Evolutionary conservation across 202 grass and related monocot species (phyloP), one percentile per base, ranked within the genome.

Genomic region (Setaria viridis): DNA sequence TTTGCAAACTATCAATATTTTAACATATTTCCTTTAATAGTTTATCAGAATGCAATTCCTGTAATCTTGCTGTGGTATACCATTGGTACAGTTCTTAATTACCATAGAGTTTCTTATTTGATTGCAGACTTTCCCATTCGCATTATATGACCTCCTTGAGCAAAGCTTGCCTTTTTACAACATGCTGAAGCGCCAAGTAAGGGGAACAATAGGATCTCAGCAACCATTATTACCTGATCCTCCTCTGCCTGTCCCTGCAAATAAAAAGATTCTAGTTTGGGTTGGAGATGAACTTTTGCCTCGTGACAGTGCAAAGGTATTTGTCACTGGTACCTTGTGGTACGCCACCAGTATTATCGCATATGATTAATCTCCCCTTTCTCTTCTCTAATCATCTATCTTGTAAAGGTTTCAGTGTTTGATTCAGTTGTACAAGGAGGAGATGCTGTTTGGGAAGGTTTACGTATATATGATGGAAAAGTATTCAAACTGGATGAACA

Each of bases 371-470:
- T 82, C 20, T 85, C 59, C 25, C 37, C 10, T 11, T 86, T 74
- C 15, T 70, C 90, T 68, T 77, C 32, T 87, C 74, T 89, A 78
- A 87, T 58, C 33, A 70, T 91, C 14, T 84, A 65, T 45, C 30
- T 74, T 72, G 82, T 92, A 70, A 82, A 99, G 97, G 88, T 99
- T 83, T 95, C 93, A 82, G 97, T 99, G 42, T 91, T 99, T 77
- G 97, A 99, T 87, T 99, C 97, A 72, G 97, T 96, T 90, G 92
- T 99, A 76, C 97, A 99, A 99, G 97, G 97, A 81, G 97, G 97
- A 50, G 97, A 99, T 96, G 92, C 93, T 89, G 97, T 88, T 67
- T 99, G 97, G 97, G 97, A 99, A 80, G 97, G 97, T 77, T 86
- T 99, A 65, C 93, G 93, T 58, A 91, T 99, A 70, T 99, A 99